phyloP scores from a whole-genome alignment of 73 alveolate species.

The Stentor roeselii region DNA sequence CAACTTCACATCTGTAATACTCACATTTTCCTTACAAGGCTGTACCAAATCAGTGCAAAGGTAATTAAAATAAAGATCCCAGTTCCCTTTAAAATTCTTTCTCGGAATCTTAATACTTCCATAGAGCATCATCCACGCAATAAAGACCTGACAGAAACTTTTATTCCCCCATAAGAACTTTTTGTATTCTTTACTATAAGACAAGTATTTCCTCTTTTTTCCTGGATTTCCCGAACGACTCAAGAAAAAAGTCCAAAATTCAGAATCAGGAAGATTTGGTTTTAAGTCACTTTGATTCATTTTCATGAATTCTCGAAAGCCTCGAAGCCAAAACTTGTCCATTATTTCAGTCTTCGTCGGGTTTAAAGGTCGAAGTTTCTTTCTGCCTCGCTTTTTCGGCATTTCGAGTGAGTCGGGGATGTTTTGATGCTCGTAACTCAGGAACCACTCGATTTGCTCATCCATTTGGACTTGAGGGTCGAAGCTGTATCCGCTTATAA shows the following conservation, averaged over 20 bases:
- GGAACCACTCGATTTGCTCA: background rate
- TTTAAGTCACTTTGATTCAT: background rate
- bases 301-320: background rate
- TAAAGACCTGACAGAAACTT: background rate
- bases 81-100: background rate
- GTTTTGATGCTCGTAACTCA: background rate
- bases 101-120: background rate
- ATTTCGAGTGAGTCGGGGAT: background rate
- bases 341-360: background rate
- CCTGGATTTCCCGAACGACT: background rate
- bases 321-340: conserved; percentile 3
- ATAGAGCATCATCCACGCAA: background rate
- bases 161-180: background rate
- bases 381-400: background rate
- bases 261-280: background rate
- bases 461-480: background rate
- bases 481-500: background rate
- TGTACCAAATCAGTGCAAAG: background rate
- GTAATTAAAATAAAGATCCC: background rate
- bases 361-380: background rate
- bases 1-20: background rate
- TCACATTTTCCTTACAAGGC: background rate
- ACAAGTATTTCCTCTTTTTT: background rate
- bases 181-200: background rate
- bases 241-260: background rate